Conservation (phyloP, 441 rosid genomes). For the Populus trichocarpa region DNA sequence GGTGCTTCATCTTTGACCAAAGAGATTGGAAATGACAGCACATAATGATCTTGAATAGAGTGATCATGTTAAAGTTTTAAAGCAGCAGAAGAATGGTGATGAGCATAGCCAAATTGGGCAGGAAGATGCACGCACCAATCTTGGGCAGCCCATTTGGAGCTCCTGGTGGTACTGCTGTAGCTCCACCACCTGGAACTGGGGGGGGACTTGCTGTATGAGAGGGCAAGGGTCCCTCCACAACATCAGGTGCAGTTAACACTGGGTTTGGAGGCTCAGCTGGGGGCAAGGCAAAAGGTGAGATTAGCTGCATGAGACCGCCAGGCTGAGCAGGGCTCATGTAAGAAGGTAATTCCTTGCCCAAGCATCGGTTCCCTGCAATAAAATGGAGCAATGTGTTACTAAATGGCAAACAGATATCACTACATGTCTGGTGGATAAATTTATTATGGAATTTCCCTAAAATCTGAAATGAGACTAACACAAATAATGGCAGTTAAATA, state of each 20-base stretch:
- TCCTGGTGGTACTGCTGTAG: conserved; percentile 24
- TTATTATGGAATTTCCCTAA: background rate
- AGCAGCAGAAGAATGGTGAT: conserved; percentile 36
- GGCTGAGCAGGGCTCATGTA: conserved; percentile 67
- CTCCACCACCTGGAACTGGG: conserved; percentile 25
- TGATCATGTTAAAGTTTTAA: conserved; percentile 21
- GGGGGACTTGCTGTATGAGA: conserved; percentile 24
- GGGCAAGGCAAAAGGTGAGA: conserved; percentile 32
- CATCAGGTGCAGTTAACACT: conserved; percentile 49
- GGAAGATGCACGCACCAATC: conserved; percentile 29
- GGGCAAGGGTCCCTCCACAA: conserved; percentile 70
- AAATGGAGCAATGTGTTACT: background rate
- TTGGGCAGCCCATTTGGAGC: conserved; percentile 44
- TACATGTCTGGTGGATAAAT: background rate
- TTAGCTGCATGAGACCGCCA: conserved; percentile 39
- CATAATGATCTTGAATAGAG: conserved; percentile 8
- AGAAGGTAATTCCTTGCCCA: conserved; percentile 41
- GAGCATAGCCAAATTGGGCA: conserved; percentile 31
- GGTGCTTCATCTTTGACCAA: conserved; percentile 11
- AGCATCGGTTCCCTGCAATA: conserved; percentile 61
- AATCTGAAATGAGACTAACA: background rate
- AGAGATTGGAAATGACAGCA: background rate
- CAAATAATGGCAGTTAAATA: background rate
- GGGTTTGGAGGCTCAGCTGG: conserved; percentile 83
- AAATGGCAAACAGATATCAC: background rate